Evolutionary conservation across 139 green algal species (phyloP), one percentile per base, ranked within the genome.

Genomic region (Gonium pectorale): DNA sequence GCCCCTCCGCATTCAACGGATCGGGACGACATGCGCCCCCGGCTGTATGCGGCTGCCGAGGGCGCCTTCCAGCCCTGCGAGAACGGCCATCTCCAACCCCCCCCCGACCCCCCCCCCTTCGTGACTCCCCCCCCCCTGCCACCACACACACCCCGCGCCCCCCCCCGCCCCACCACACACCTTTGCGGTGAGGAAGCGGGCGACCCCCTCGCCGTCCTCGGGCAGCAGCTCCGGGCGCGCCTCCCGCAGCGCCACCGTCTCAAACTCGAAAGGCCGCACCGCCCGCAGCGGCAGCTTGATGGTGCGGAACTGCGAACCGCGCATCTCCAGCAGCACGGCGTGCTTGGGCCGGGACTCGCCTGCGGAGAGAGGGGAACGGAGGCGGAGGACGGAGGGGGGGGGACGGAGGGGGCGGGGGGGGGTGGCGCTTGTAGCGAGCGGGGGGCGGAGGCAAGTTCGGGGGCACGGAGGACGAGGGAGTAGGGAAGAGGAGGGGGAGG

Each of bases 271-370:
- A 26, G 95, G 96, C 27, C 96, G 90, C 83, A 97, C 94, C 0
- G 86, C 95, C 24, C 87, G n/a, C 49, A 99, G 89, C 31, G 91
- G 91, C 43, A 96, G 85, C 74, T 96, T 96, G 15, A 91, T 87
- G 11, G 87, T 87, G 19, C 95, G 90, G 81, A 88, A 97, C 46
- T 92, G 41, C 29, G 91, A 44, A 3, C 86, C 78, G 27, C 82
- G 63, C 19, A 99, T 64, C 86, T 99, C 95, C 26, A 99, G 86
- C 68, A 98, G n/a, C 29, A 99, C 80, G 15, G 92, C 89, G 83
- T 99, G 95, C 94, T 99, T 99, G 43, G 79, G 77, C 78, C 90
- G 92, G 6, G 96, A 87, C 90, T 99, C 97, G 2, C 94, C 97
- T 89, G 75, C 33, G 38, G 15, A 17, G 41, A 41, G 27, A 62